Evolutionary conservation across 164 flowering plant species (phyloP), one percentile per base, ranked within the genome.

Genomic region (Cinnamomum micranthum): DNA sequence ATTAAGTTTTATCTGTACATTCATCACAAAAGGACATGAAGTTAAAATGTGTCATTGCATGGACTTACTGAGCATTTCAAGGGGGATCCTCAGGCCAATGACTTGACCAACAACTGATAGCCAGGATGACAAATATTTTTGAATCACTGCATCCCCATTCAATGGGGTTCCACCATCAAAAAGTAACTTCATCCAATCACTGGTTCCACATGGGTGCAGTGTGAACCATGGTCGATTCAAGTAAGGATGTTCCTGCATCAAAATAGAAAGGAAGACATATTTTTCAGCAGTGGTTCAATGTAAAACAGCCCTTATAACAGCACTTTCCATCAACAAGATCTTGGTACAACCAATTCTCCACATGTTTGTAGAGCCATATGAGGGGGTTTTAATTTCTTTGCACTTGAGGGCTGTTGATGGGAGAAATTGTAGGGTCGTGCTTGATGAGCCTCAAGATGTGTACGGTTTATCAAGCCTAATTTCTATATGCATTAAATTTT

Each of bases 161-260:
- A 20, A 13, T 35, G 83, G 66, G 67, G 73, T 28, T 22, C 71
- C 83, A 70, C 77, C 73, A 19, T n/a, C 78, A 76, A 81, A 80
- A 35, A 92, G 86, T 71, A 92, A 77, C 86, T 84, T 95, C 95
- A 92, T 89, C 94, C 96, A 89, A 55, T 89, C 98, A 63, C 90
- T 80, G 19, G 98, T 94, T 22, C 95, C 97, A 77, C 97, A 95
- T 19, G 98, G 93, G 84, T 95, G 98, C 75, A 95, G 73, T 65
- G 84, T 91, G 82, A 76, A 91, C 94, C 95, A 95, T 65, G 97
- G 97, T 75, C 92, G 80, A 55, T 87, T 87, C 87, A 92, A 75
- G 82, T 82, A 83, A 0, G 98, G 97, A 82, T 94, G 98, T 76
- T 94, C 98, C 98, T 94, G 77, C 72, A 75, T 60, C 41, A 22